A percentile compares a stretch with the other conserved stretches of the same genome.
phyloP scores from a whole-genome alignment of 2,329 filamentous ascomycete species.

The Microsporum ferrugineum region DNA sequence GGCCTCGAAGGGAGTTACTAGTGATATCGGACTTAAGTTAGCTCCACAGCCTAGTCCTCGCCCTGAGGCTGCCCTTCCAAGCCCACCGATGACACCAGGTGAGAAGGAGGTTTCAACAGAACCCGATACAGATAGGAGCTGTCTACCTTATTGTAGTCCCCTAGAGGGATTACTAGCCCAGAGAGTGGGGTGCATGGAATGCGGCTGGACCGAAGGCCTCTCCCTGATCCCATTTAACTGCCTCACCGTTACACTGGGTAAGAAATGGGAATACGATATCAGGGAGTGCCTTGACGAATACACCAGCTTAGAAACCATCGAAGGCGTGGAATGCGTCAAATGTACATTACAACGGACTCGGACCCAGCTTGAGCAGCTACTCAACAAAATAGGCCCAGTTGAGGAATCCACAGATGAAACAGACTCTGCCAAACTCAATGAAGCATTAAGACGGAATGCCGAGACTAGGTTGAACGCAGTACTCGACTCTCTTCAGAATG shows the following conservation, averaged over 20 bases:
- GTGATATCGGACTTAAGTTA: constrained; percentile 33
- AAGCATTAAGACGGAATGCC: constrained; percentile 33
- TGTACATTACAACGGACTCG: constrained; percentile 63
- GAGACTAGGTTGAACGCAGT: constrained; percentile 52
- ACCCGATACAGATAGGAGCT: constrained; percentile 5
- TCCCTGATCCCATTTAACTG: constrained; percentile 91
- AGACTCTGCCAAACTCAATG: constrained; percentile 18
- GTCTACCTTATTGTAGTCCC: constrained; percentile 51
- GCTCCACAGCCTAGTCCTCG: not conserved
- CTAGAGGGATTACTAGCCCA: constrained; percentile 81
- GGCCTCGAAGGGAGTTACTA: constrained; percentile 35
- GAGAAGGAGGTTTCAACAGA: constrained; percentile 13
- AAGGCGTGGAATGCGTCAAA: constrained; percentile 81
- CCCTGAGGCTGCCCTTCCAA: not conserved
- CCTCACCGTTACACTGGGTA: constrained; percentile 69
- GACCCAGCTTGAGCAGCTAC: constrained; percentile 40
- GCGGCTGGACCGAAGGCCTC: constrained; percentile 76
- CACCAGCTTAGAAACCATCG: constrained; percentile 71
- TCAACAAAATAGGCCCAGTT: constrained; percentile 34
- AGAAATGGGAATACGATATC: constrained; percentile 55
- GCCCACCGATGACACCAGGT: constrained; percentile 11
- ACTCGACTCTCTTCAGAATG: constrained; percentile 59
- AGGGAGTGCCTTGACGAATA: constrained; percentile 74
- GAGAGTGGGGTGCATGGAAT: constrained; percentile 73
- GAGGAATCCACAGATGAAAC: constrained; percentile 20